Evolutionary conservation across 2,329 filamentous ascomycete genomes (phyloP), one percentile per base, ranked within the genome.

Genomic region (Sordariomycetes sp.): DNA sequence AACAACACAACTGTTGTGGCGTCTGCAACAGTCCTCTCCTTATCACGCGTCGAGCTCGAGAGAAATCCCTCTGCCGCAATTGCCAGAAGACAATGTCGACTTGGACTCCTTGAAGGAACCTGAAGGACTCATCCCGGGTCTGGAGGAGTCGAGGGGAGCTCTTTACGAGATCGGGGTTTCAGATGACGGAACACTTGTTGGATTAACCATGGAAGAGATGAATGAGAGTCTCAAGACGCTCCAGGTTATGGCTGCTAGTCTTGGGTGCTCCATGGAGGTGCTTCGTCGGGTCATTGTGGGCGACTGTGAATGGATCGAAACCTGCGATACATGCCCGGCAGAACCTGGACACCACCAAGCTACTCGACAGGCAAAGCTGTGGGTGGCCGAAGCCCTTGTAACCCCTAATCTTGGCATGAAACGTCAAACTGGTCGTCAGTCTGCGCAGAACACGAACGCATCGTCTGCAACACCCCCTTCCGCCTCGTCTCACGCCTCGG

Each of bases 101-200:
- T 51, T 70, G 14, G 54, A 66, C 24, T 50, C 56, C 16, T n/a
- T 15, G 5, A 59, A 68, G 7, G 63, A 66, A 38, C 61, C 72
- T 3, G 65, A 61, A 7, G 75, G 78, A 41, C 63, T 82, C 26
- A 64, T 87, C 6, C 77, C 88, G 3, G 87, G 92, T 0, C 64
- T 98, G 8, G 90, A 96, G 53, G 88, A 94, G 53, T 95, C 87
- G 12, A 82, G 86, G 44, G 92, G 92, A 5, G 92, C 92, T 1
- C 59, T 96, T 32, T 98, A 98, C 47, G 90, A 98, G 56, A 94
- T 98, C 54, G 92, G 92, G 1, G 87, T 98, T 8, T 83, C 88
- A 19, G 92, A 98, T 54, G 87, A 96, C 60, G 92, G 92, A 7
- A 86, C 82, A 0, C 78, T 98, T 38, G 76, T 94, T 27, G 92